Evolutionary conservation across 805 yeast species (phyloP).

Genomic region (Candida tallmaniae): DNA sequence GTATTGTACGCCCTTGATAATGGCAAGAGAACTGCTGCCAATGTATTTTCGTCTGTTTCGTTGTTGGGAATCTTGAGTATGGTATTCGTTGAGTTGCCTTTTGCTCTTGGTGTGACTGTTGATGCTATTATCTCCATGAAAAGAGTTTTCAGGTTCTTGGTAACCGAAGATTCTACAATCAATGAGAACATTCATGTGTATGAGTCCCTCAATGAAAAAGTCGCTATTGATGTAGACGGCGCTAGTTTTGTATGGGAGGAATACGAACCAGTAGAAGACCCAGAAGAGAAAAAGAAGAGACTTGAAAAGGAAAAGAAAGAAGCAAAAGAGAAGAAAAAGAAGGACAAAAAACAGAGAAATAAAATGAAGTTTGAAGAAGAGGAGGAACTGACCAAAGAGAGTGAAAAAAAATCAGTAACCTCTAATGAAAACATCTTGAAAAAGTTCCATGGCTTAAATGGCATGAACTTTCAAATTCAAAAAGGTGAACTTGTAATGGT

Average conservation of each 20-base stretch:
- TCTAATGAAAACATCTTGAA: background rate
- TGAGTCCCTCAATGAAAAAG: conserved; percentile 15
- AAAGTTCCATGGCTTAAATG: background rate
- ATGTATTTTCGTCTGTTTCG: conserved; percentile 65
- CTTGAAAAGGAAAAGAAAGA: conserved; percentile 2
- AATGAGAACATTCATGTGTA: conserved; percentile 1
- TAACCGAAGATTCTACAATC: conserved; percentile 30
- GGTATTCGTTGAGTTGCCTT: conserved; percentile 64
- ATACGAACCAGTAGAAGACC: too few species aligned
- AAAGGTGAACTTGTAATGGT: conserved; percentile 32
- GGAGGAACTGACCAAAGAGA: conserved; percentile 3
- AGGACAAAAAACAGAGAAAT: too few species aligned
- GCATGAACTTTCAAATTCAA: conserved; percentile 18
- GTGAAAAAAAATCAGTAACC: too few species aligned
- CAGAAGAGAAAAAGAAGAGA: too few species aligned
- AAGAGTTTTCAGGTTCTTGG: conserved; percentile 51
- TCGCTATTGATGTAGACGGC: conserved; percentile 18
- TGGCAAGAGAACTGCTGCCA: conserved; percentile 45
- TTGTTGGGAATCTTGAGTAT: conserved; percentile 58
- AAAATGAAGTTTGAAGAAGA: background rate
- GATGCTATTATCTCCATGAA: conserved; percentile 61
- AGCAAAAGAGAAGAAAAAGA: background rate
- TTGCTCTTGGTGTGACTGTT: conserved; percentile 60
- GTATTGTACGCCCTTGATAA: conserved; percentile 28
- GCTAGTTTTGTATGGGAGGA: conserved; percentile 29